These are phyloP conservation scores for Fomitiporia mediterranea DNA, from an alignment of 1,284 basidiomycete genomes.

Conservation along the genomic window DNA sequence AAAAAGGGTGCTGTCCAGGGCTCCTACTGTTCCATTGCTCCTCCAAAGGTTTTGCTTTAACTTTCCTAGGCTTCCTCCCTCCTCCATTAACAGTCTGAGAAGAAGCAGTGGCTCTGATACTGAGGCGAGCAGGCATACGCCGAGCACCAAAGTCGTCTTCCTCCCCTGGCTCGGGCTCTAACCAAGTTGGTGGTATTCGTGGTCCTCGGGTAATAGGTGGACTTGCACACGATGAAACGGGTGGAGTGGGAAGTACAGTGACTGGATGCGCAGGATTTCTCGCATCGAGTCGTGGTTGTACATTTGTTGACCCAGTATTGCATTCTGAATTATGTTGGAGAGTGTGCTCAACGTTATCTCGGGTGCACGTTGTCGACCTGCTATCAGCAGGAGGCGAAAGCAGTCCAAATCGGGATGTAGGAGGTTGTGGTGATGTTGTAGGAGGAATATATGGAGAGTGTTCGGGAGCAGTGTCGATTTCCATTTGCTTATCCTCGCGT, in stretches of 20 bases:
- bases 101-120: no score
- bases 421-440: not conserved
- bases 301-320: no score
- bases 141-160: no score
- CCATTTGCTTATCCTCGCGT: not conserved
- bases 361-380: no score
- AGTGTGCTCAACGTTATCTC: no score
- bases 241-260: not conserved
- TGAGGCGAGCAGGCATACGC: no score
- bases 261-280: not conserved
- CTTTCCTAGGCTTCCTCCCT: conserved; percentile 1
- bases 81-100: no score
- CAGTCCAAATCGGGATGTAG: not conserved
- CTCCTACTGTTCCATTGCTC: not conserved
- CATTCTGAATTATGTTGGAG: no score
- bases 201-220: no score
- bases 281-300: not conserved
- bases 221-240: not conserved
- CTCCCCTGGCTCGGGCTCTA: no score
- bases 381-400: not conserved
- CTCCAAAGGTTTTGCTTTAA: conserved; percentile 1
- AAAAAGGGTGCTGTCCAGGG: conserved; percentile 3
- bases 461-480: not conserved
- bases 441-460: not conserved
- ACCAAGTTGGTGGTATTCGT: no score